Conservation (phyloP, 2,329 filamentous ascomycete species). For the Neocatenulostroma microsporum region DNA sequence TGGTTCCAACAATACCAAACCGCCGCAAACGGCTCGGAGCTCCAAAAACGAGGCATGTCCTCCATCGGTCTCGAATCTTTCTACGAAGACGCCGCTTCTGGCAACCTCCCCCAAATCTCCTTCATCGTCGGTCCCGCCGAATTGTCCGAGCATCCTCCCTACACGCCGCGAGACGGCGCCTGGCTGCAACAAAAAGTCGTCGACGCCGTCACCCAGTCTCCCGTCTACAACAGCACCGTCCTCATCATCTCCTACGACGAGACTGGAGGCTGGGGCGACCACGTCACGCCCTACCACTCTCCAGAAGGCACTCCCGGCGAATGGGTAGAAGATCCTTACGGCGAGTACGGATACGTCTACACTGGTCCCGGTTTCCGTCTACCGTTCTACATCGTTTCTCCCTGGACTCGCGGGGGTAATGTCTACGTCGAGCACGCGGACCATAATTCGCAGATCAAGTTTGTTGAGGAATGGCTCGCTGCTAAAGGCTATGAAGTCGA, state of each 20-base stretch:
- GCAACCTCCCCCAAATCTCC: slow-evolving; percentile 45
- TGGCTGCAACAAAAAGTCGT: slow-evolving; percentile 50
- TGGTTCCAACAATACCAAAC: slow-evolving; percentile 49
- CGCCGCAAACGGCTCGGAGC: slow-evolving; percentile 33
- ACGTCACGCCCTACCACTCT: slow-evolving; percentile 45
- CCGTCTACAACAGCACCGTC: slow-evolving; percentile 42
- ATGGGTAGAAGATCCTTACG: slow-evolving; percentile 43
- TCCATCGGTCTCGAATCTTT: slow-evolving; percentile 44
- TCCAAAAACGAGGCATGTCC: slow-evolving; percentile 40
- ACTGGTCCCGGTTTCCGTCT: slow-evolving; percentile 45
- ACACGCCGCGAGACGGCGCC: slow-evolving; percentile 46
- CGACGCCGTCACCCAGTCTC: slow-evolving; percentile 44
- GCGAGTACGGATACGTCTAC: slow-evolving; percentile 36
- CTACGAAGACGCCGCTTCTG: slow-evolving; percentile 43
- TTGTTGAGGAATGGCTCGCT: slow-evolving; percentile 45
- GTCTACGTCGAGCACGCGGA: slow-evolving; percentile 50
- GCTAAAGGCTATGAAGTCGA: slow-evolving; percentile 38
- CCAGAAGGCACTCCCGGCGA: slow-evolving; percentile 45
- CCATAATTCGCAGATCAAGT: slow-evolving; percentile 49
- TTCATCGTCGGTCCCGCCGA: slow-evolving; percentile 46
- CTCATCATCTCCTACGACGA: slow-evolving; percentile 48
- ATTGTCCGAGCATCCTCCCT: slow-evolving; percentile 49
- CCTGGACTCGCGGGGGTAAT: slow-evolving; percentile 47
- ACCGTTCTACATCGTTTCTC: slow-evolving; percentile 49
- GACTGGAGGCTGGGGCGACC: slow-evolving; percentile 49